Evolutionary conservation across 2,329 filamentous ascomycete species (phyloP).

Genomic region (Rosellinia necatrix): DNA sequence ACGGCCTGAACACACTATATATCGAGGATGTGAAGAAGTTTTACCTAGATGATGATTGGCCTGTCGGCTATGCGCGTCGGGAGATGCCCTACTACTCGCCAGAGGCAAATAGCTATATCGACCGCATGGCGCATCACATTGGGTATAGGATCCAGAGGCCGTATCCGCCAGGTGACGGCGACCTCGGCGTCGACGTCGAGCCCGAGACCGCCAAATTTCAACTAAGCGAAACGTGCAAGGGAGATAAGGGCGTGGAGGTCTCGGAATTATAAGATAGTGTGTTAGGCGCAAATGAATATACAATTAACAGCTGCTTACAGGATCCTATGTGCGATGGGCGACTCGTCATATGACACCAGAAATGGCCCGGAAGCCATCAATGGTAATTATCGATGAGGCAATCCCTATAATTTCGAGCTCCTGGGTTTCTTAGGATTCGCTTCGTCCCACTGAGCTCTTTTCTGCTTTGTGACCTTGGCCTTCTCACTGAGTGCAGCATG

Average conservation of each 20-base stretch:
- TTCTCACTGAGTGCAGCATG: slow-evolving; percentile 12
- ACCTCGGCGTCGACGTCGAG: slow-evolving; percentile 6
- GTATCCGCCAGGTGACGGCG: slow-evolving; percentile 7
- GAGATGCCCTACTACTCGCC: slow-evolving; percentile 14
- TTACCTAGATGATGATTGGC: slow-evolving; percentile 14
- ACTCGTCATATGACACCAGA: no score
- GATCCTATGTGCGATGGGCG: no score
- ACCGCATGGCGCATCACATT: slow-evolving; percentile 10
- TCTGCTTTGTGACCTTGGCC: slow-evolving; percentile 7
- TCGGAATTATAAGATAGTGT: no score
- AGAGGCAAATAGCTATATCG: slow-evolving; percentile 13
- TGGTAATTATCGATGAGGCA: not conserved
- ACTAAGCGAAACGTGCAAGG: not conserved
- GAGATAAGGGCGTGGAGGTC: not conserved
- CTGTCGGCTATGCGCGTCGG: slow-evolving; percentile 7
- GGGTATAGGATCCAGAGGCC: slow-evolving; percentile 12
- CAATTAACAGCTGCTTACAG: no score
- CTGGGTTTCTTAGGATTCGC: slow-evolving; percentile 12
- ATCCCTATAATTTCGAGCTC: slow-evolving; percentile 5
- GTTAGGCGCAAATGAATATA: no score
- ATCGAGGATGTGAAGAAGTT: slow-evolving; percentile 10
- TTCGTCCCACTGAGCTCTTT: slow-evolving; percentile 13
- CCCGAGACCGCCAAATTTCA: slow-evolving; percentile 12
- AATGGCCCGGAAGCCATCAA: no score
- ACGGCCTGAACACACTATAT: slow-evolving; percentile 12